Evolutionary conservation across 306 rosid genomes (phyloP).

Genomic region (Datisca glomerata): DNA sequence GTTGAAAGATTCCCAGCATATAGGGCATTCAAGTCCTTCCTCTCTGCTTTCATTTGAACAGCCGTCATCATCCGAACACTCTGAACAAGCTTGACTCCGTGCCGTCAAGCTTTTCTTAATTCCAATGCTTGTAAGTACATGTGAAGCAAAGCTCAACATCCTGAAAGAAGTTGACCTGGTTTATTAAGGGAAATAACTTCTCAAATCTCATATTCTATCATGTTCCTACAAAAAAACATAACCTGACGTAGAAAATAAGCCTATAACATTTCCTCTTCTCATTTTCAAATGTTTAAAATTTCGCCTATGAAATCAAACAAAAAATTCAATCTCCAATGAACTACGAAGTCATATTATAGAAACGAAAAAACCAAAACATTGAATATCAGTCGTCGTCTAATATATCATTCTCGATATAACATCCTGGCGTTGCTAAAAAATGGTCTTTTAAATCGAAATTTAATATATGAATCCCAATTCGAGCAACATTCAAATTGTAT

Average conservation of each 20-base stretch:
- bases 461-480: no score
- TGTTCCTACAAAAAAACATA: not conserved
- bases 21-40: conserved; percentile 85
- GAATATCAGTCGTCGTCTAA: no score
- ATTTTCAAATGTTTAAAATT: not conserved
- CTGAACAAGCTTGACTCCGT: conserved; percentile 34
- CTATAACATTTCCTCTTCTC: not conserved
- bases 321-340: not conserved
- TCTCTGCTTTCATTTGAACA: conserved; percentile 68
- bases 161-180: conserved; percentile 4
- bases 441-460: no score
- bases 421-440: no score
- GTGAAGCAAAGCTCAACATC: conserved; percentile 82
- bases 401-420: no score
- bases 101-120: conserved; percentile 39
- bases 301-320: not conserved
- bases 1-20: conserved; percentile 89
- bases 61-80: conserved; percentile 75
- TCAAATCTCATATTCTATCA: not conserved
- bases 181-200: not conserved
- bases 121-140: conserved; percentile 50
- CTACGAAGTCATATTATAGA: no score
- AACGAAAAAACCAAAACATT: no score
- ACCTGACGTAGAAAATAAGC: not conserved
- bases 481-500: no score